These are phyloP conservation scores for Candida nitratophila DNA, from an alignment of 805 yeast genomes.

Conservation along the genomic window DNA sequence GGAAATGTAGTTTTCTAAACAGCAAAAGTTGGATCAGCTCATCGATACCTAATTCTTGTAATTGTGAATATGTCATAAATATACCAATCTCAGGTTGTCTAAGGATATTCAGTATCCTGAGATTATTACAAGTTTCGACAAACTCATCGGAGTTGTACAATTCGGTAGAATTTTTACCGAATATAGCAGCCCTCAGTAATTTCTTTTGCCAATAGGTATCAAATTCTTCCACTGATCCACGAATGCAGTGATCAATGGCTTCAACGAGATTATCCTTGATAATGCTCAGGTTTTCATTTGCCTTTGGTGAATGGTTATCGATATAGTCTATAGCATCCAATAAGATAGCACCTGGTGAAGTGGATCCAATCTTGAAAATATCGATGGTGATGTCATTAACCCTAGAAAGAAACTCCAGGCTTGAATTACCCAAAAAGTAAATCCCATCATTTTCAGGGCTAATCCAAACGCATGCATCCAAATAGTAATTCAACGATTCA, in stretches of 20 bases:
- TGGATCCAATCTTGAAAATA: slow-evolving; percentile 76
- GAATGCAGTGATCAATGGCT: slow-evolving; percentile 67
- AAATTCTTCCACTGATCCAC: slow-evolving; percentile 73
- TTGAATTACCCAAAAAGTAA: slow-evolving; percentile 49
- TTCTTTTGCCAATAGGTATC: slow-evolving; percentile 75
- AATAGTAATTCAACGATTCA: slow-evolving; percentile 47
- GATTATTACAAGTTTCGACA: slow-evolving; percentile 50
- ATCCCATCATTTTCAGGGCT: slow-evolving; percentile 64
- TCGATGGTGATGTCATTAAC: slow-evolving; percentile 53
- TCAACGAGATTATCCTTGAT: slow-evolving; percentile 38
- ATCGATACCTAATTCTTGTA: slow-evolving; percentile 45
- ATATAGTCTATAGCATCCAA: slow-evolving; percentile 71
- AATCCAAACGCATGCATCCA: slow-evolving; percentile 33
- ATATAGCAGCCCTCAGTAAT: slow-evolving; percentile 70
- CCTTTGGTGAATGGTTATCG: slow-evolving; percentile 64
- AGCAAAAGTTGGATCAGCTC: slow-evolving; percentile 50
- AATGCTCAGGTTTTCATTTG: slow-evolving; percentile 64
- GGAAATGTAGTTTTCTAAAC: slow-evolving; percentile 48
- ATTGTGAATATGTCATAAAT: slow-evolving; percentile 55
- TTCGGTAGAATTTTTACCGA: slow-evolving; percentile 68
- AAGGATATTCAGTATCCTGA: slow-evolving; percentile 66
- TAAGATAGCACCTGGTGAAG: slow-evolving; percentile 74
- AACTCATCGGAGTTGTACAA: slow-evolving; percentile 53
- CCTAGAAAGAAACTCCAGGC: slow-evolving; percentile 54
- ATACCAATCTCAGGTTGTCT: slow-evolving; percentile 61